phyloP scores from a whole-genome alignment of 2,329 filamentous ascomycete genomes.

The Fusarium udum region DNA sequence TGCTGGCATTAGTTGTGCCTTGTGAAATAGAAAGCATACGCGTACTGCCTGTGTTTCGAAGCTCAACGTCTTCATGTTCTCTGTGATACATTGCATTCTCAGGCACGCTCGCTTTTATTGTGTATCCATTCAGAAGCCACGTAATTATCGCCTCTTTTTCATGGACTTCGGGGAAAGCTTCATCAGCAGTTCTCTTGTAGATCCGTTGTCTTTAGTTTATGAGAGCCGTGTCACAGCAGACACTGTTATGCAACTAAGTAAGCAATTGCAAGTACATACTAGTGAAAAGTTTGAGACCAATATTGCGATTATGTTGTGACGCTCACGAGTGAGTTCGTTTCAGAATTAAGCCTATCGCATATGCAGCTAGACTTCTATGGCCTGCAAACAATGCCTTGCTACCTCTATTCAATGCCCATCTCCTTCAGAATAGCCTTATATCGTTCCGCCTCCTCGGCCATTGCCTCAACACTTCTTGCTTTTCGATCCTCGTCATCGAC shows the following conservation, averaged over 20 bases:
- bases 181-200: background rate
- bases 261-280: background rate
- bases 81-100: background rate
- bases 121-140: background rate
- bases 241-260: background rate
- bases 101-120: background rate
- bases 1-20: background rate
- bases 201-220: background rate
- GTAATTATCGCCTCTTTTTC: background rate
- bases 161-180: background rate
- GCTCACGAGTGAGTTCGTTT: background rate
- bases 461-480: slow-evolving; percentile 76
- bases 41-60: background rate
- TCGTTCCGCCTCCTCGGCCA: slow-evolving; percentile 79
- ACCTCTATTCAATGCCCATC: slow-evolving; percentile 48
- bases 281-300: background rate
- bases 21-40: background rate
- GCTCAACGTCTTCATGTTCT: background rate
- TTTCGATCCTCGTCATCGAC: slow-evolving; percentile 77
- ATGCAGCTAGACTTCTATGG: background rate
- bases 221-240: background rate
- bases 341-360: background rate
- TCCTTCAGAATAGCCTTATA: slow-evolving; percentile 63
- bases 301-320: background rate
- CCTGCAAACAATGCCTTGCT: background rate